Base-by-base conservation (phyloP, 805 yeast species). In the Huiozyma naganishii region DNA sequence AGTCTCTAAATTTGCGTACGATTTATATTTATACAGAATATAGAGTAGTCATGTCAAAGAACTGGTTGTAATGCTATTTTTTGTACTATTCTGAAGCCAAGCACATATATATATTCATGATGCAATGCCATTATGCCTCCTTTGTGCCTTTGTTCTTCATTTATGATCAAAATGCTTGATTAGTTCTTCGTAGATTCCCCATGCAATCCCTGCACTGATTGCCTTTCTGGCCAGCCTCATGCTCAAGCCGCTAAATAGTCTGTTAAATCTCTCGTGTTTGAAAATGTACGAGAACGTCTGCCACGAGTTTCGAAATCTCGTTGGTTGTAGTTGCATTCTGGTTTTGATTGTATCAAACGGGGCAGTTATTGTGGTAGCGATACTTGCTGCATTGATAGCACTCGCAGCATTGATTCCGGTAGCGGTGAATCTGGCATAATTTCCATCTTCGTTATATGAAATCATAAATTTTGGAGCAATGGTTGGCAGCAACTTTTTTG, bases 301-400 rank as follows among this genome's bases (percentile, higher is more conserved):
- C n/a, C 58, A 36, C 51, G 72, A 69, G 47, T 70, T 55, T 49
- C 59, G 55, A 59, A 73, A 76, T 43, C 62, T 56, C 7, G 52
- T 46, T 2, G 87, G 80, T 27, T 76, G 67, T 41, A 90, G 66
- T 65, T 90, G 98, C 74, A 92, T 79, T 45, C 95, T 71, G 0
- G 97, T 92, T 60, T 90, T 90, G 32, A 92, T 76, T 0, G 96
- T 85, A 56, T 90, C 98, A 57, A 90, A 90, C 0, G 98, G 98
- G 1, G 95, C 94, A 0, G 98, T 90, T 12, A 85, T 68, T 0
- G 90, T 69, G 1, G 97, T 88, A 1, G 97, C 83, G 7, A 80
- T 55, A 9, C 78, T 68, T 0, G 97, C 95, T 0, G 97, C 85
- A 3, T 70, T 33, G 6, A 83, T 69, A 0, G 97, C 98, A n/a